Evolutionary conservation across 768 basidiomycete genomes (phyloP).

Genomic region (Suillus luteus): DNA sequence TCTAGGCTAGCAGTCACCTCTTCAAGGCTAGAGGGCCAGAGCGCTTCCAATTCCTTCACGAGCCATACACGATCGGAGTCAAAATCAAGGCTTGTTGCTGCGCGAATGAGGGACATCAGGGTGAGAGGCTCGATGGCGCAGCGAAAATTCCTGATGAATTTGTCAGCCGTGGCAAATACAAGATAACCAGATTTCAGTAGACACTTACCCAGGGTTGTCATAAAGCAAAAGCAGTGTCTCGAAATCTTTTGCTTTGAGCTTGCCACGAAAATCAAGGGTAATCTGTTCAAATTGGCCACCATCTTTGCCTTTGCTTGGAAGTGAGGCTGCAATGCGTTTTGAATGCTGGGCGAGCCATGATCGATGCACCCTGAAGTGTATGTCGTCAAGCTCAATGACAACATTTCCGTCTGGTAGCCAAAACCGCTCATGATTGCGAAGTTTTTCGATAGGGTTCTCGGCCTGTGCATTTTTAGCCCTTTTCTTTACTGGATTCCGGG

Average conservation of each 20-base stretch:
- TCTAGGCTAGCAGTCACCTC: conserved; percentile 9
- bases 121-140: conserved; percentile 29
- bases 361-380: conserved; percentile 37
- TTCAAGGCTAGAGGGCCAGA: conserved; percentile 31
- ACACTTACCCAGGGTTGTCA: conserved; percentile 8
- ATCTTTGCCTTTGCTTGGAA: neutral
- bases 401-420: conserved; percentile 41
- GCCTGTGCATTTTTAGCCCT: neutral
- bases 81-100: conserved; percentile 37
- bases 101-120: conserved; percentile 38
- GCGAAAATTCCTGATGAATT: conserved; percentile 26
- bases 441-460: neutral
- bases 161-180: neutral
- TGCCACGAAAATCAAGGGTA: neutral
- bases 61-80: conserved; percentile 30
- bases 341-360: conserved; percentile 32
- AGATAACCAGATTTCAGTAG: neutral
- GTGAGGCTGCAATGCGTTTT: conserved; percentile 25
- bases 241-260: conserved; percentile 7
- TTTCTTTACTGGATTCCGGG: no score
- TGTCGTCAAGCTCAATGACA: conserved; percentile 35
- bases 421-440: conserved; percentile 19
- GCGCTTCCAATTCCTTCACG: conserved; percentile 27
- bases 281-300: neutral
- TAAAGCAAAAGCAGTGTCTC: conserved; percentile 3